Evolutionary conservation across 345 rosid species (phyloP).

Genomic region (Pugionium cornutum): DNA sequence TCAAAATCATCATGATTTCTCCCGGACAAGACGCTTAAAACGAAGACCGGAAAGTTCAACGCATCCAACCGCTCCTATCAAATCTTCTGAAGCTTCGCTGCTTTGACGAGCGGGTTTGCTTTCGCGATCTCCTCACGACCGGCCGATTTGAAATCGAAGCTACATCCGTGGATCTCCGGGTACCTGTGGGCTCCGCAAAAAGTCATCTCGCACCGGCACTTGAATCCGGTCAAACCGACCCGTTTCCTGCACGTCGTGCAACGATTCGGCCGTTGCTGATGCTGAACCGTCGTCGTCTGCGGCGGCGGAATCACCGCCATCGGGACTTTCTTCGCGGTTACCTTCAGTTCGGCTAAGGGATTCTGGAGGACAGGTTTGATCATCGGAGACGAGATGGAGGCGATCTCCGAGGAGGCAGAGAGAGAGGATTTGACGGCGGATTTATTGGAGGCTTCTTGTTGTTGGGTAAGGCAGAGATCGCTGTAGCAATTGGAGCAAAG

Average conservation of each 20-base stretch:
- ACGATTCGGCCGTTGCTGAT: slow-evolving; percentile 42
- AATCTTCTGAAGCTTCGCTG: slow-evolving; percentile 52
- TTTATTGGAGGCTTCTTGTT: slow-evolving; percentile 44
- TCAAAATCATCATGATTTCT: slow-evolving; percentile 4
- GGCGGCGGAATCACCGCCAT: slow-evolving; percentile 13
- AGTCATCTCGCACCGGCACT: slow-evolving; percentile 51
- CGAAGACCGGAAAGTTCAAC: slow-evolving; percentile 30
- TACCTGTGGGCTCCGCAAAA: slow-evolving; percentile 55
- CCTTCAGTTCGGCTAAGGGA: slow-evolving; percentile 22
- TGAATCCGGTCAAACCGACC: slow-evolving; percentile 54
- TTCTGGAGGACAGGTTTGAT: slow-evolving; percentile 30
- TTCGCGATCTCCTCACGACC: slow-evolving; percentile 60
- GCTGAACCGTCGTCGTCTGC: slow-evolving; percentile 19
- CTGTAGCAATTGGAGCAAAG: slow-evolving; percentile 57
- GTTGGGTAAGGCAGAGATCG: slow-evolving; percentile 47
- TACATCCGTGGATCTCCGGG: slow-evolving; percentile 52
- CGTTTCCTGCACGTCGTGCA: slow-evolving; percentile 54
- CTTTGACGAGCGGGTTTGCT: slow-evolving; percentile 56
- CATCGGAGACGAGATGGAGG: slow-evolving; percentile 41
- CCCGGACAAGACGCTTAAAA: slow-evolving; percentile 20
- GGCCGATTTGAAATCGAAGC: slow-evolving; percentile 52
- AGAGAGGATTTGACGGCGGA: slow-evolving; percentile 49
- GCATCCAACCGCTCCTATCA: slow-evolving; percentile 35
- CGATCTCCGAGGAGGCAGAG: slow-evolving; percentile 31
- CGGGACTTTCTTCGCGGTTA: background rate